phyloP scores from a whole-genome alignment of 179 eudicot species.

The Beta macrorhiza region DNA sequence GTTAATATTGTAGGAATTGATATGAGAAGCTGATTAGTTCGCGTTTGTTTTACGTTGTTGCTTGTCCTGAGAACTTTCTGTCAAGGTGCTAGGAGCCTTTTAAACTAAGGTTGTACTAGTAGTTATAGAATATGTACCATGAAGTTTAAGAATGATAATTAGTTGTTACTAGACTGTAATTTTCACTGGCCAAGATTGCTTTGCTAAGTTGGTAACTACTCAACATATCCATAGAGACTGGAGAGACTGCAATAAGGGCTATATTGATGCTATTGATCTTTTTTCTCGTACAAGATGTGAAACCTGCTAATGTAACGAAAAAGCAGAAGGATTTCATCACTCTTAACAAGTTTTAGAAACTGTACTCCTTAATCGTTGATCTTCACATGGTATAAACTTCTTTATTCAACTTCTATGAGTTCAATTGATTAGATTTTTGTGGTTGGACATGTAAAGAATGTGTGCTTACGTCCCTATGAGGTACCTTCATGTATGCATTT shows the following conservation, averaged over 20 bases:
- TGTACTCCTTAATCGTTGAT: neutral
- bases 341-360: neutral
- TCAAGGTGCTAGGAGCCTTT: neutral
- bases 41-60: neutral
- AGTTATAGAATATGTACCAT: neutral
- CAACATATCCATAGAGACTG: neutral
- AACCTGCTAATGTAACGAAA: neutral
- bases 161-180: neutral
- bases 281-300: neutral
- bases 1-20: neutral
- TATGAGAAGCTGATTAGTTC: neutral
- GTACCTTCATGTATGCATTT: conserved; percentile 4
- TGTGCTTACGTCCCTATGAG: neutral
- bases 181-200: neutral
- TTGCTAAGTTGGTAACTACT: neutral
- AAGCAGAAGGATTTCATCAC: neutral
- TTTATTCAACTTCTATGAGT: neutral
- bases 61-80: neutral
- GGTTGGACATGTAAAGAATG: neutral
- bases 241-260: neutral
- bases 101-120: neutral
- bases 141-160: neutral
- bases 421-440: neutral
- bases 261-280: neutral
- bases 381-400: neutral